These are phyloP conservation scores for Collybia nuda DNA, from an alignment of 768 basidiomycete species.

Conservation along the genomic window DNA sequence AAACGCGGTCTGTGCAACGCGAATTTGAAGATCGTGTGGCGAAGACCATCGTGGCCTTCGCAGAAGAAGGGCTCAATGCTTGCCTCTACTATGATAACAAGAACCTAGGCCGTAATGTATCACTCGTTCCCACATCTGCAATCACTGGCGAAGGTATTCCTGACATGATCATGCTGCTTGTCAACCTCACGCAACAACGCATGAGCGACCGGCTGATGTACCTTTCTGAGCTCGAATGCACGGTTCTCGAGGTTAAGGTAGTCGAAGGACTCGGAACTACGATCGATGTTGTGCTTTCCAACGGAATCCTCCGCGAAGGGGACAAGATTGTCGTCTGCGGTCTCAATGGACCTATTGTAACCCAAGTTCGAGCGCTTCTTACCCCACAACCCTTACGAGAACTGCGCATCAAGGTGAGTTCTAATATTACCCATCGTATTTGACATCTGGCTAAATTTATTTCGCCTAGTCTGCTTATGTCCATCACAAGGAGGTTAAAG, in stretches of 20 bases:
- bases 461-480: conserved; percentile 81
- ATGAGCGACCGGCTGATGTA: conserved; percentile 99
- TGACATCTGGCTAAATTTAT: conserved; percentile 8
- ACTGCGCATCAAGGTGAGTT: conserved; percentile 85
- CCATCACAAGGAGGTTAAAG: conserved; percentile 96
- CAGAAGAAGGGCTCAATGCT: conserved; percentile 97
- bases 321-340: conserved; percentile 97
- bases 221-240: conserved; percentile 94
- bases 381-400: conserved; percentile 97
- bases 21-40: conserved; percentile 89
- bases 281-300: conserved; percentile 94
- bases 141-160: conserved; percentile 98
- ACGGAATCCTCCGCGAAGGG: conserved; percentile 88
- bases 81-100: conserved; percentile 98
- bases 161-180: conserved; percentile 98
- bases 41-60: conserved; percentile 89
- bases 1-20: conserved; percentile 74
- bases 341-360: conserved; percentile 95
- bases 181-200: conserved; percentile 95
- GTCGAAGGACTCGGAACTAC: conserved; percentile 98
- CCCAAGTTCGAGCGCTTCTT: conserved; percentile 88
- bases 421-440: conserved; percentile 4
- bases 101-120: conserved; percentile 90
- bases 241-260: conserved; percentile 97
- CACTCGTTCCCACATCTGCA: conserved; percentile 96